phyloP scores from a whole-genome alignment of 1,284 basidiomycete species.

The Marasmius tenuissimus region DNA sequence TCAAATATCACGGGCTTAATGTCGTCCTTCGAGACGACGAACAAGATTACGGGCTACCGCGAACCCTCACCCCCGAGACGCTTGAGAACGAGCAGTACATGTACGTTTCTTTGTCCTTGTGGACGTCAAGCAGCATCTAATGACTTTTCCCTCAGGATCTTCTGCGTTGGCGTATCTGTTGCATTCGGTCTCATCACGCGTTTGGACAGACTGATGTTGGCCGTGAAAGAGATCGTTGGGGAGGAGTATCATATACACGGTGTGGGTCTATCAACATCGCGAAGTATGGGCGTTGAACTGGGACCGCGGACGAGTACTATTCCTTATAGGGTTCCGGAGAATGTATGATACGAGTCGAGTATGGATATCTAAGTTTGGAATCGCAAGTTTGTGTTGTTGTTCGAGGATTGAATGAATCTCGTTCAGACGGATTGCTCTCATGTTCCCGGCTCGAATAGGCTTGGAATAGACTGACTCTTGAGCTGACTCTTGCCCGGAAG shows the following conservation, averaged over 20 bases:
- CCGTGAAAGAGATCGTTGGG: conserved; percentile 77
- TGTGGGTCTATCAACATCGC: conserved; percentile 35
- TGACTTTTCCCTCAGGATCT: conserved; percentile 43
- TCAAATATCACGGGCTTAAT: conserved; percentile 59
- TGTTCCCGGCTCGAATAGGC: no score
- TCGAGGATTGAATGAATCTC: neutral
- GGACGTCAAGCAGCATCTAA: neutral
- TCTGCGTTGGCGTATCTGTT: conserved; percentile 75
- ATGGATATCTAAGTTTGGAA: neutral
- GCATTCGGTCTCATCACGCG: conserved; percentile 65
- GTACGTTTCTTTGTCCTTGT: conserved; percentile 30
- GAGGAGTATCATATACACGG: conserved; percentile 80
- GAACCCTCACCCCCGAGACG: conserved; percentile 62
- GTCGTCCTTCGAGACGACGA: conserved; percentile 65
- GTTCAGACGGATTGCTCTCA: no score
- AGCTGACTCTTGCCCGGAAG: no score
- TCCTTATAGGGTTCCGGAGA: conserved; percentile 5
- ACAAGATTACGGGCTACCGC: conserved; percentile 68
- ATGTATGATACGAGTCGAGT: neutral
- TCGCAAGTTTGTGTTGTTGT: neutral
- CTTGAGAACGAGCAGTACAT: conserved; percentile 70
- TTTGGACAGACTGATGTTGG: conserved; percentile 73
- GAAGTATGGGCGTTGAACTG: conserved; percentile 18
- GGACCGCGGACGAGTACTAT: conserved; percentile 21
- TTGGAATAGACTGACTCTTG: no score